Base-by-base conservation (phyloP, 2,329 filamentous ascomycete genomes). In the Intubia oerlemansii region DNA sequence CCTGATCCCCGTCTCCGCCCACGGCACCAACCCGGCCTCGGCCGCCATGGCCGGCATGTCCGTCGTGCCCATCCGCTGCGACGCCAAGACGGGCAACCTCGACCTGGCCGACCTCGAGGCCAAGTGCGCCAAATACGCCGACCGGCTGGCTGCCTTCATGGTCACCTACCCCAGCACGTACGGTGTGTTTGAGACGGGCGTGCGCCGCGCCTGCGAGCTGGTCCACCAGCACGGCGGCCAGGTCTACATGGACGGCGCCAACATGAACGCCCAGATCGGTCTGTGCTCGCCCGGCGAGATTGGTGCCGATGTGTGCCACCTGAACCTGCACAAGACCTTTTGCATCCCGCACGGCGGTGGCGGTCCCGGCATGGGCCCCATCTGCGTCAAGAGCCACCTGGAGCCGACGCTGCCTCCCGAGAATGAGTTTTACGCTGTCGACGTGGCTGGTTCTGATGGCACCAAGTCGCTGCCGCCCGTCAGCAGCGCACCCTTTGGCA, bases 311-410 rank as follows among this genome's bases (percentile, higher is more conserved):
- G 84, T 93, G 22, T 95, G 85, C 63, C 85, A 93, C 56, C 61
- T 95, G 34, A 95, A 95, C 53, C 64, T 95, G 24, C 85, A 95
- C 67, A 95, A 95, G 66, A 95, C 85, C 4, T 95, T 95, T 61
- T 95, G 85, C 49, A 95, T 95, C 43, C 85, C 85, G 26, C 85
- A 95, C 51, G 85, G 85, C 31, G 85, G 85, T 37, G 85, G 85
- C 38, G 85, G 85, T 11, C 85, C 85, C 8, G 85, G 85, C 42
- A 80, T 93, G 21, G 85, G 85, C 3, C 85, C 85, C 30, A 91
- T 95, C 39, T 84, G 82, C 45, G 85, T 92, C 31, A 88, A 84
- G 48, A 55, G 69, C 35, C 79, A 90, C 43, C 68, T 95, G 28
- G 54, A 64, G 6, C 67, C 69, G 5, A 82, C 72, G 59, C 62